Conservation (phyloP, 2,329 filamentous ascomycete genomes). For the Plenodomus biglobosus region DNA sequence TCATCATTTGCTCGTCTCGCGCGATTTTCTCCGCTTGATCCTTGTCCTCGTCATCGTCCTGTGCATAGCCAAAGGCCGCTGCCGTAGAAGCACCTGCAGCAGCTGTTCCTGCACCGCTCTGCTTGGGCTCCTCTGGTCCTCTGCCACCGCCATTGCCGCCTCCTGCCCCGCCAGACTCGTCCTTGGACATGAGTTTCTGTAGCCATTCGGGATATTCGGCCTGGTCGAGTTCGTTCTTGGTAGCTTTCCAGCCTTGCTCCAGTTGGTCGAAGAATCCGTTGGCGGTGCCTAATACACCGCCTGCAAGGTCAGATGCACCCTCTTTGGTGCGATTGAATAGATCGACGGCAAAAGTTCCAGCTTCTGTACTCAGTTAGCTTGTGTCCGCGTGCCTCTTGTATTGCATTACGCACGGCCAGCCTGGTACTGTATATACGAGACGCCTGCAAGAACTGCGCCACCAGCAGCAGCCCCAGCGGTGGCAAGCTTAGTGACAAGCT, state of each 20-base stretch:
- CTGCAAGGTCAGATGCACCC: constrained; percentile 68
- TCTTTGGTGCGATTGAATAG: constrained; percentile 73
- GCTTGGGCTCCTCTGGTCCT: constrained; percentile 53
- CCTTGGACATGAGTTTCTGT: constrained; percentile 63
- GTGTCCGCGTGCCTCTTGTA: not conserved
- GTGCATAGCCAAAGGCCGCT: constrained; percentile 75
- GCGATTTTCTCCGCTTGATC: constrained; percentile 66
- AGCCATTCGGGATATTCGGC: constrained; percentile 75
- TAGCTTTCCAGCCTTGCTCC: constrained; percentile 76
- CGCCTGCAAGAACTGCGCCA: constrained; percentile 78
- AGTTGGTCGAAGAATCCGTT: constrained; percentile 78
- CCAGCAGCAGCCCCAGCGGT: constrained; percentile 90
- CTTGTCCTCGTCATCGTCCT: constrained; percentile 68
- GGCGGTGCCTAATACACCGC: constrained; percentile 69
- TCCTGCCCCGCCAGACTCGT: constrained; percentile 43
- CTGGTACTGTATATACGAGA: constrained; percentile 96
- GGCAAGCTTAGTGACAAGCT: constrained; percentile 84
- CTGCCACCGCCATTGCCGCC: constrained; percentile 44
- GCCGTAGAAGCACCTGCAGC: constrained; percentile 71
- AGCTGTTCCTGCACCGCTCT: constrained; percentile 57
- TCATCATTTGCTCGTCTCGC: constrained; percentile 98
- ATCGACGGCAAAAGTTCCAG: constrained; percentile 75
- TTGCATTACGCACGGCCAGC: constrained; percentile 68
- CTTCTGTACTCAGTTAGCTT: constrained; percentile 59
- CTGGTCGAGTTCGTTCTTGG: constrained; percentile 74